phyloP scores from a whole-genome alignment of 805 yeast species.

The Barnettozyma salicaria region DNA sequence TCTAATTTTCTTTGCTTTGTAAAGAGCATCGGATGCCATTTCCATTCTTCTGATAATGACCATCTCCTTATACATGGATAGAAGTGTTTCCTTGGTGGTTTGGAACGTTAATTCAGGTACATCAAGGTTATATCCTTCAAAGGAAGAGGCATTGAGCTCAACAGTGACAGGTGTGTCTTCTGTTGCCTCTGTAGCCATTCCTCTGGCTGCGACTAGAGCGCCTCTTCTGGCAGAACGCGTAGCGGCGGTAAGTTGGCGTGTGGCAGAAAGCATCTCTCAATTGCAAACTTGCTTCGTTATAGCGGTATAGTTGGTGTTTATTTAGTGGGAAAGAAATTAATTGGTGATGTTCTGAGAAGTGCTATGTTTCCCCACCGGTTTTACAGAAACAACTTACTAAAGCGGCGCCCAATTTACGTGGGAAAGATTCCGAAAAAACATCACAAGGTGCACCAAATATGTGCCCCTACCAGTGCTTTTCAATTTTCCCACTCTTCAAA shows the following conservation, averaged over 20 bases:
- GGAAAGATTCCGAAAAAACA: too few relatives aligned
- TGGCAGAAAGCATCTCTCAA: constrained; percentile 11
- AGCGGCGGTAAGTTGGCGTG: constrained; percentile 15
- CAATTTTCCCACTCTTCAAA: too few relatives aligned
- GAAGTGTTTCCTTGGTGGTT: constrained; percentile 72
- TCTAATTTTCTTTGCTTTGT: constrained; percentile 97
- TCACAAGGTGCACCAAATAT: constrained; percentile 3
- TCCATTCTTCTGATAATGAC: constrained; percentile 92
- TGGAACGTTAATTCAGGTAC: constrained; percentile 67
- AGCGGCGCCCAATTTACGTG: not conserved
- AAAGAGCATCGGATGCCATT: constrained; percentile 97
- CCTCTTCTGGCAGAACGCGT: constrained; percentile 9
- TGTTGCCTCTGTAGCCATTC: constrained; percentile 24
- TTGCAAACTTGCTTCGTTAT: too few relatives aligned
- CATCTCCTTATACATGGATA: constrained; percentile 97
- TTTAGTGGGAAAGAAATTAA: too few relatives aligned
- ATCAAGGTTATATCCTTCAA: constrained; percentile 77
- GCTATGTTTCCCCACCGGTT: too few relatives aligned
- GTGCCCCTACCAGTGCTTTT: too few relatives aligned
- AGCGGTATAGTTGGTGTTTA: too few relatives aligned
- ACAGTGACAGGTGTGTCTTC: constrained; percentile 35
- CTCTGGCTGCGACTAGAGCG: constrained; percentile 18
- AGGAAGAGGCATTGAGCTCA: constrained; percentile 72
- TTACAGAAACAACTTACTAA: not conserved
- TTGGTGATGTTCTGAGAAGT: not conserved